phyloP scores from a whole-genome alignment of 805 yeast species.

The Lachancea kluyveri region DNA sequence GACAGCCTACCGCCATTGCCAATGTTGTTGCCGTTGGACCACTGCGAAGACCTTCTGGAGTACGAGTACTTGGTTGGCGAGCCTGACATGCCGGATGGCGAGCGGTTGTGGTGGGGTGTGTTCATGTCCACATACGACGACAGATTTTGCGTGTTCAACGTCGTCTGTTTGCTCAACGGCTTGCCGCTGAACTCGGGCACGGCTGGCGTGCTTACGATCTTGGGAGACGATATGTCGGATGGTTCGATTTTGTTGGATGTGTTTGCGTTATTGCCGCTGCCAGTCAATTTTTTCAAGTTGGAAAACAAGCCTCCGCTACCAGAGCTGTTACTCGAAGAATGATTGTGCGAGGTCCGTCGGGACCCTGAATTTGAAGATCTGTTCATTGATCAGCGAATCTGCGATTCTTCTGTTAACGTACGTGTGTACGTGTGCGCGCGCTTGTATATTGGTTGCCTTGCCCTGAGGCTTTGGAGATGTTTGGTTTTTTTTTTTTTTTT shows the following conservation, averaged over 20 bases:
- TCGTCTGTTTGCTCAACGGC: conserved; percentile 24
- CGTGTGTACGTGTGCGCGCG: too few species aligned
- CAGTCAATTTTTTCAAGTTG: conserved; percentile 25
- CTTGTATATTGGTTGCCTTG: too few species aligned
- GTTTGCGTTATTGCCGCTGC: conserved; percentile 5
- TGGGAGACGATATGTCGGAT: conserved; percentile 17
- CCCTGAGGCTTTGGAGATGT: too few species aligned
- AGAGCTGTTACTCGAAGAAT: conserved; percentile 8
- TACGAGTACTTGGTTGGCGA: conserved; percentile 26
- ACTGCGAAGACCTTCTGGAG: conserved; percentile 17
- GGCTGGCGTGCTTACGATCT: conserved; percentile 14
- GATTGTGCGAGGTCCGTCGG: conserved; percentile 7
- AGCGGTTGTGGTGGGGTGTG: conserved; percentile 10
- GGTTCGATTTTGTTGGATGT: conserved; percentile 7
- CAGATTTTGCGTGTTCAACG: conserved; percentile 25
- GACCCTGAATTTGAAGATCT: conserved; percentile 7
- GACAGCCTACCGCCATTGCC: conserved; percentile 10
- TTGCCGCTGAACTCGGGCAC: conserved; percentile 12
- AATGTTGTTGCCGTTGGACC: conserved; percentile 6
- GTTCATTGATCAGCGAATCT: conserved; percentile 7
- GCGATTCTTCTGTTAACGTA: not conserved
- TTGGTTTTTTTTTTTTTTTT: too few species aligned
- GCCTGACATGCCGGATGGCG: conserved; percentile 7
- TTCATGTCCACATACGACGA: conserved; percentile 23
- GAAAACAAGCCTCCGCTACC: conserved; percentile 18